These are phyloP conservation scores for Carnegiea gigantea DNA, from an alignment of 179 eudicot species.

Conservation along the genomic window DNA sequence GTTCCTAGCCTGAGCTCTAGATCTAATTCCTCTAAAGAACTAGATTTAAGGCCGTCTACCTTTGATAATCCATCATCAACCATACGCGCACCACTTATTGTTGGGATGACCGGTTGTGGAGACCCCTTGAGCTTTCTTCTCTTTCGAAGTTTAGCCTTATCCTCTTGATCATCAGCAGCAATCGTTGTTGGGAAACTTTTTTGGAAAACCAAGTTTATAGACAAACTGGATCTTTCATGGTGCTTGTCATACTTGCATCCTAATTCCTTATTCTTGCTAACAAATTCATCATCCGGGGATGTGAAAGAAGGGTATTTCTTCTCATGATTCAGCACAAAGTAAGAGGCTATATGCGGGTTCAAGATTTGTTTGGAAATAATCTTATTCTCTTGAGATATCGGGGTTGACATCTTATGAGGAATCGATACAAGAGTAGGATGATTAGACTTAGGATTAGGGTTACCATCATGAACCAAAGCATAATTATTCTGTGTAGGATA, in stretches of 20 bases:
- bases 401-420: constrained; percentile 32
- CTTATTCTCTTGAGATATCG: background rate
- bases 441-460: constrained; percentile 38
- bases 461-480: constrained; percentile 15
- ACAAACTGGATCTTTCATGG: constrained; percentile 25
- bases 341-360: background rate
- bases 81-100: constrained; percentile 7
- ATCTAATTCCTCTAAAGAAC: constrained; percentile 36
- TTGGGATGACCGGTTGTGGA: constrained; percentile 17
- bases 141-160: constrained; percentile 30
- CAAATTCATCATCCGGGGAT: background rate
- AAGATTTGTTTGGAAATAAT: background rate
- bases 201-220: constrained; percentile 32
- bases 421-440: constrained; percentile 15
- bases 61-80: constrained; percentile 22
- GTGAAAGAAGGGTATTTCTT: constrained; percentile 17
- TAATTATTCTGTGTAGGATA: constrained; percentile 12
- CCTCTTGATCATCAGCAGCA: constrained; percentile 14
- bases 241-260: constrained; percentile 13
- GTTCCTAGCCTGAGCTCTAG: constrained; percentile 51
- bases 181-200: background rate
- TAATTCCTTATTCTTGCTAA: background rate
- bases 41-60: constrained; percentile 10
- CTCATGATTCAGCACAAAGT: constrained; percentile 11
- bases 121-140: constrained; percentile 36